These are phyloP conservation scores for Saccharomyces paradoxus DNA, from an alignment of 805 yeast species.

Conservation along the genomic window DNA sequence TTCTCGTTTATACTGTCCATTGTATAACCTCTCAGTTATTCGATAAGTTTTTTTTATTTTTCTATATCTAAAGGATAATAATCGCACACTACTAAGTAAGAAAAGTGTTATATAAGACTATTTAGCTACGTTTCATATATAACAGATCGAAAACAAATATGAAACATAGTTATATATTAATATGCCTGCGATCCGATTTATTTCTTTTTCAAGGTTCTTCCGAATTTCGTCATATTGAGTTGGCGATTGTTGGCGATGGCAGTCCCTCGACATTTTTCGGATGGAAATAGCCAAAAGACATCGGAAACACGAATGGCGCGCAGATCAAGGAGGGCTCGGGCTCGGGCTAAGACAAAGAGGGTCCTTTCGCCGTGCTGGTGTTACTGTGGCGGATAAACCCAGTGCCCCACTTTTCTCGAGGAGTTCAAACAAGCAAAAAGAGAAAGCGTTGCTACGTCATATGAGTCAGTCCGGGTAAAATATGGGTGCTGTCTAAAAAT, in stretches of 20 bases:
- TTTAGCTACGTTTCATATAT: not conserved
- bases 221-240: not conserved
- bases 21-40: not conserved
- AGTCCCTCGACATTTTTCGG: not conserved
- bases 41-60: not conserved
- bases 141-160: not conserved
- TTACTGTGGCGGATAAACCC: not conserved
- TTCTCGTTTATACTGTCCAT: not conserved
- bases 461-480: too few relatives aligned
- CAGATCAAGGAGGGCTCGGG: not conserved
- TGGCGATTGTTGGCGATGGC: not conserved
- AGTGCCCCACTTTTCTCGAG: not conserved
- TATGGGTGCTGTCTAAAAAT: not conserved
- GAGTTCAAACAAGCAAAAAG: not conserved
- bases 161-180: not conserved
- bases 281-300: not conserved
- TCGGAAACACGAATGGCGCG: not conserved
- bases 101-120: not conserved
- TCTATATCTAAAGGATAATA: not conserved
- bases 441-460: too few relatives aligned
- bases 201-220: not conserved
- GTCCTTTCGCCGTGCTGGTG: not conserved
- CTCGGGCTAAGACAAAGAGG: not conserved
- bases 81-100: not conserved
- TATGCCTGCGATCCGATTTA: not conserved